Percentiles rank a stretch among this genome's conserved stretches.
These are phyloP conservation scores for Melastoma candidum DNA, from an alignment of 441 rosid genomes.

Conservation along the genomic window DNA sequence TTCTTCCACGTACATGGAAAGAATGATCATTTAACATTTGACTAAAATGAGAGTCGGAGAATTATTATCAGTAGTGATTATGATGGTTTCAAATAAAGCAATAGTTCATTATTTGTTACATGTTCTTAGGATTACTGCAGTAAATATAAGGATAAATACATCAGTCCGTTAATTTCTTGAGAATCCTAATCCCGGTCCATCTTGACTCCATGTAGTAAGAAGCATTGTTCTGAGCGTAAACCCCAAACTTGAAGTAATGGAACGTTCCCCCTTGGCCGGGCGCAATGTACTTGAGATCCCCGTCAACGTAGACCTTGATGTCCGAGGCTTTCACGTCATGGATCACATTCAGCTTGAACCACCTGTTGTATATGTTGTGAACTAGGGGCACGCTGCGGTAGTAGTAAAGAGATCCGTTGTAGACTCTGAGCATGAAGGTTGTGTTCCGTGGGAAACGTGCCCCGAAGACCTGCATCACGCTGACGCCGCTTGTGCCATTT, in stretches of 20 bases:
- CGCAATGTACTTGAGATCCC: background rate
- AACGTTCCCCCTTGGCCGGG: constrained; percentile 3
- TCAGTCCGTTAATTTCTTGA: background rate
- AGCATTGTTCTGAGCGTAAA: background rate
- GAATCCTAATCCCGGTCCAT: background rate
- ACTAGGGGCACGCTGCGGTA: background rate
- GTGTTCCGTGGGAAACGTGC: background rate
- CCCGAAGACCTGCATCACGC: constrained; percentile 3
- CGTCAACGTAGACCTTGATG: constrained; percentile 3
- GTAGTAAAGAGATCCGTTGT: constrained; percentile 1
- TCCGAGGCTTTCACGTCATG: constrained; percentile 4
- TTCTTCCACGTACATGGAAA: too few relatives aligned
- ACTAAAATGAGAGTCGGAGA: too few relatives aligned
- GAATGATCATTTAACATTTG: too few relatives aligned
- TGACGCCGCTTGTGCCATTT: background rate
- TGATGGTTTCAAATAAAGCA: too few relatives aligned
- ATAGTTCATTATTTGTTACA: too few relatives aligned
- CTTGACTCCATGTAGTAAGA: constrained; percentile 6
- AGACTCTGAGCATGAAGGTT: constrained; percentile 1
- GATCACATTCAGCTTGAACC: constrained; percentile 1
- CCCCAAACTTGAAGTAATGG: constrained; percentile 3
- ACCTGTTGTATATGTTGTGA: background rate
- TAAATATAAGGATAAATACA: too few relatives aligned
- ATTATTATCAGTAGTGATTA: too few relatives aligned
- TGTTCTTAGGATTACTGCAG: too few relatives aligned